Percentiles rank a stretch among this genome's conserved stretches.
Conservation (phyloP, 768 basidiomycete species). For the Suillus americanus region DNA sequence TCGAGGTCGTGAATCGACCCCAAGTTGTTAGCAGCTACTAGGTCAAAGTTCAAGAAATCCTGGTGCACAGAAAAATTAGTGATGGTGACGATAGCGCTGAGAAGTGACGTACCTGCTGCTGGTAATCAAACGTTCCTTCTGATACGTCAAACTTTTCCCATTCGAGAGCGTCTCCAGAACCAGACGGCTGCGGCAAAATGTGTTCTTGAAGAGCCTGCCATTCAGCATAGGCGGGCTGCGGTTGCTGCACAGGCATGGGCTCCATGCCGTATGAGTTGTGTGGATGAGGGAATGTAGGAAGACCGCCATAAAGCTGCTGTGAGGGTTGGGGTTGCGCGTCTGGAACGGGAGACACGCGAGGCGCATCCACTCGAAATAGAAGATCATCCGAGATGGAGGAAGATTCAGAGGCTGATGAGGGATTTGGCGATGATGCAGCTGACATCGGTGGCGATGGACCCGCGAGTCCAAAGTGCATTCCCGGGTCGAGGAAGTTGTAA, state of each 20-base stretch:
- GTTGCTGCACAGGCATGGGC: slow-evolving; percentile 6
- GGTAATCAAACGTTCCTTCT: slow-evolving; percentile 7
- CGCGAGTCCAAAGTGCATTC: slow-evolving; percentile 29
- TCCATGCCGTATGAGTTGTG: slow-evolving; percentile 13
- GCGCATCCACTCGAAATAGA: slow-evolving; percentile 15
- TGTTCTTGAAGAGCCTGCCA: slow-evolving; percentile 7
- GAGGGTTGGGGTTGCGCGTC: slow-evolving; percentile 18
- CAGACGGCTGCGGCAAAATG: slow-evolving; percentile 1
- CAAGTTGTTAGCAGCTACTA: slow-evolving; percentile 14
- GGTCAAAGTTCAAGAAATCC: slow-evolving; percentile 14
- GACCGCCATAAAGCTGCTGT: slow-evolving; percentile 8
- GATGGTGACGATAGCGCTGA: not conserved
- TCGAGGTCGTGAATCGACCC: slow-evolving; percentile 1
- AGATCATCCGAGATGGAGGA: slow-evolving; percentile 12
- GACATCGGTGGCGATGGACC: slow-evolving; percentile 58
- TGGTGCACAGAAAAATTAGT: not conserved
- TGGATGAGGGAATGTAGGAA: slow-evolving; percentile 4
- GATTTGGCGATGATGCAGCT: slow-evolving; percentile 45
- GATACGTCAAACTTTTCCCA: slow-evolving; percentile 15
- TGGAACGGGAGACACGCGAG: slow-evolving; percentile 11
- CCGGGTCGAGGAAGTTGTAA: slow-evolving; percentile 25
- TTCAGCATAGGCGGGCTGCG: slow-evolving; percentile 5
- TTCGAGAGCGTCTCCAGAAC: not conserved
- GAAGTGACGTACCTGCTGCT: slow-evolving; percentile 15
- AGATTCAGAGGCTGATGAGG: slow-evolving; percentile 20